A percentile compares a stretch with the other conserved stretches of the same genome.
phyloP scores from a whole-genome alignment of 2,329 filamentous ascomycete genomes.

The Rutstroemia sp. region DNA sequence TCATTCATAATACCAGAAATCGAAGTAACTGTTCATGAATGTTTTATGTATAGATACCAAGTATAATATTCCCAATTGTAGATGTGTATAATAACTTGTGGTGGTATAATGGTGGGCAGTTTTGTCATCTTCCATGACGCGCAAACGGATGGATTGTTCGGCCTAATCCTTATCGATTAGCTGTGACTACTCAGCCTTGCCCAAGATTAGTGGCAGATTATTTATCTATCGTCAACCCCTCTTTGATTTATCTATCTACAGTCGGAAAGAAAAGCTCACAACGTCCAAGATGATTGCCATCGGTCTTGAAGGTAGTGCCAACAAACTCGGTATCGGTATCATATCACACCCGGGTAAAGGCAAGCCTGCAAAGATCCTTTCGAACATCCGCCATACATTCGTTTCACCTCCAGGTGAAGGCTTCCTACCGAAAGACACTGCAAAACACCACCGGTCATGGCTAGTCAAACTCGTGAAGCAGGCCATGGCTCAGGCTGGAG shows the following conservation, averaged over 20 bases:
- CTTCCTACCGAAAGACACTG: conserved; percentile 95
- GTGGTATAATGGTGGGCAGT: neutral
- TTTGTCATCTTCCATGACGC: neutral
- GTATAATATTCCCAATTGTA: neutral
- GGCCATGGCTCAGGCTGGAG: conserved; percentile 63
- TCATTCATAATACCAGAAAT: neutral
- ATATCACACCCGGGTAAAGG: conserved; percentile 63
- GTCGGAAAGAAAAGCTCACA: neutral
- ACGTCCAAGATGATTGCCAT: conserved; percentile 51
- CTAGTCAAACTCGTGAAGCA: conserved; percentile 75
- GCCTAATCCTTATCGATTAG: conserved; percentile 9
- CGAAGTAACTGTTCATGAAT: neutral
- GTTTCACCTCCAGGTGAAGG: conserved; percentile 85
- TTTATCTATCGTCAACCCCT: neutral
- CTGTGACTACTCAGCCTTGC: conserved; percentile 2
- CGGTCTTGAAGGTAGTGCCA: conserved; percentile 87
- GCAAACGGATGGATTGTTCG: neutral
- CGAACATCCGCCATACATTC: conserved; percentile 93
- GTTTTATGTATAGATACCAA: neutral
- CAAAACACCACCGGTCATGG: conserved; percentile 80
- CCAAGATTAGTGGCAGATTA: conserved; percentile 1
- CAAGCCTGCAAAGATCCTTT: conserved; percentile 60
- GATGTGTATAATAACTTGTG: neutral
- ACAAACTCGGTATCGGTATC: conserved; percentile 92
- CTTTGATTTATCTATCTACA: neutral